Percentiles rank a stretch among this genome's conserved stretches.
These are phyloP conservation scores for Verbena officinalis DNA, from an alignment of 257 asterid genomes.

Conservation along the genomic window DNA sequence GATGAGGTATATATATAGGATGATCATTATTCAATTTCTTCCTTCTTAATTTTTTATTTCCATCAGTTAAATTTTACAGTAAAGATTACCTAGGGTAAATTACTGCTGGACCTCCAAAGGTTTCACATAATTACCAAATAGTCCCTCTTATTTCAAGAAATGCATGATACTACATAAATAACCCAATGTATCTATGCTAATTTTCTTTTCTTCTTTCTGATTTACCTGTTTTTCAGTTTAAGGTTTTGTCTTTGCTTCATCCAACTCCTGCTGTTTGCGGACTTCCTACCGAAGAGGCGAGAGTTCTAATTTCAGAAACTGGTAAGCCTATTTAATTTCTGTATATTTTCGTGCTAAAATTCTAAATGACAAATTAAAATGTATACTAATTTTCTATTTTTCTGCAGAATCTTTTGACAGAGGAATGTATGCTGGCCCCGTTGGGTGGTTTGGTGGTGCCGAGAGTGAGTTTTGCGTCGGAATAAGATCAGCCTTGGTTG, in stretches of 20 bases:
- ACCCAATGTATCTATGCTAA: too few species aligned
- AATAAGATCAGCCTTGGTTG: slow-evolving; percentile 93
- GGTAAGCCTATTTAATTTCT: slow-evolving; percentile 44
- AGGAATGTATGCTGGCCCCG: slow-evolving; percentile 99
- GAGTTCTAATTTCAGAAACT: slow-evolving; percentile 69
- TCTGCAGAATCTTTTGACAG: slow-evolving; percentile 90
- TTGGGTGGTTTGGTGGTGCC: slow-evolving; percentile 97
- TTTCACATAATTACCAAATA: too few species aligned
- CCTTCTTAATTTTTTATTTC: too few species aligned
- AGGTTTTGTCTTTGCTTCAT: slow-evolving; percentile 84
- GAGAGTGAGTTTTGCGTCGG: slow-evolving; percentile 99
- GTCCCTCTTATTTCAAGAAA: too few species aligned
- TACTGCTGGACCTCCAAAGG: too few species aligned
- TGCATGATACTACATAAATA: too few species aligned
- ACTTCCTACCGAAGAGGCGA: slow-evolving; percentile 87
- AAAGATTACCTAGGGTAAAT: too few species aligned
- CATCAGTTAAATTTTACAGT: too few species aligned
- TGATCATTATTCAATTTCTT: slow-evolving; percentile 12
- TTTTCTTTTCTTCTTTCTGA: too few species aligned
- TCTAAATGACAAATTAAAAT: too few species aligned
- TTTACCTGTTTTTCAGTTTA: slow-evolving; percentile 62
- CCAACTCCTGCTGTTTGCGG: slow-evolving; percentile 99
- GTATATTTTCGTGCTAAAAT: neutral
- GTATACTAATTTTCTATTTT: slow-evolving; percentile 17
- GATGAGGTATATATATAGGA: too few species aligned